phyloP scores from a whole-genome alignment of 441 rosid genomes.

The Populus hybrid region DNA sequence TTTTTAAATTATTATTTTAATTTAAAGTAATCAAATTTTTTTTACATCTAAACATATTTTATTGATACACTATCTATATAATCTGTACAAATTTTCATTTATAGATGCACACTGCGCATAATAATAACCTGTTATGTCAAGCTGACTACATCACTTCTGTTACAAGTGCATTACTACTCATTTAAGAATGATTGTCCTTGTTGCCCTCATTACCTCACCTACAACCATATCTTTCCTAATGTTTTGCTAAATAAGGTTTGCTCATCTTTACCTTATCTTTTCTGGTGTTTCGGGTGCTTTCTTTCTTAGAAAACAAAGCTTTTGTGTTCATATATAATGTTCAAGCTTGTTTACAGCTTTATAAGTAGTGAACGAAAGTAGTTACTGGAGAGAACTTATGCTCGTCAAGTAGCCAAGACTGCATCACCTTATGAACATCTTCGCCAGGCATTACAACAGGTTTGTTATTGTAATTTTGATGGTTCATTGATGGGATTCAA shows the following conservation, averaged over 20 bases:
- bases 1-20: no score
- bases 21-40: rapidly evolving
- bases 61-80: no score
- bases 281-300: background rate
- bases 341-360: no score
- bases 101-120: no score
- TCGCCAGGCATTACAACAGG: conserved; percentile 64
- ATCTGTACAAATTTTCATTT: no score
- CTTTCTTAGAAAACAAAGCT: background rate
- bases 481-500: no score
- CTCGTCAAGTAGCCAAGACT: conserved; percentile 61
- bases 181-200: conserved; percentile 86
- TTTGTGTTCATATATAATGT: background rate
- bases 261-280: background rate
- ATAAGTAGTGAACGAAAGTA: conserved; percentile 25
- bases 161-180: conserved; percentile 78
- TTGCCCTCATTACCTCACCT: conserved; percentile 66
- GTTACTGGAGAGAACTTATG: conserved; percentile 71
- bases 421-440: conserved; percentile 71
- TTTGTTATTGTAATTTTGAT: conserved; percentile 18
- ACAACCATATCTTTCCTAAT: conserved; percentile 67
- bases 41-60: no score
- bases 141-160: conserved; percentile 33
- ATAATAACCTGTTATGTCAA: no score
- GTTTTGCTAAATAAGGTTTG: conserved; percentile 73